Conservation (phyloP, 306 rosid genomes). For the Ceratonia siliqua region DNA sequence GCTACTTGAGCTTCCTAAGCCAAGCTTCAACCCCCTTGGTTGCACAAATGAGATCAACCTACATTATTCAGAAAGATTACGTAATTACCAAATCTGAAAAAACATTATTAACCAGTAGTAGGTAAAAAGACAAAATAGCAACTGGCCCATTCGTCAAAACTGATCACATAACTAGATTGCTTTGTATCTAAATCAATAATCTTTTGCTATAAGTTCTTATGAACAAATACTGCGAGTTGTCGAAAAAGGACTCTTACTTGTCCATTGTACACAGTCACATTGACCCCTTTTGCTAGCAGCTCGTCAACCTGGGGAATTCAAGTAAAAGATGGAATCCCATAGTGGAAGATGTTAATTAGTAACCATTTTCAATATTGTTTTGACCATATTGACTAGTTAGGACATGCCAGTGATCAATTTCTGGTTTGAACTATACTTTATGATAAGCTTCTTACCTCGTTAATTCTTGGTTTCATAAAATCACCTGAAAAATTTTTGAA, state of each 20-base stretch:
- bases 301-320: constrained; percentile 62
- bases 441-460: constrained; percentile 47
- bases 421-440: neutral
- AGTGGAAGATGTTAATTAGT: neutral
- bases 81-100: too few species aligned
- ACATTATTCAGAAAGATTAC: neutral
- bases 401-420: neutral
- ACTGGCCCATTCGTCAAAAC: too few species aligned
- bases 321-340: neutral
- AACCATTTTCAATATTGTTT: too few species aligned
- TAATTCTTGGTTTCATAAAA: constrained; percentile 72
- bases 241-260: constrained; percentile 55
- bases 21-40: constrained; percentile 63
- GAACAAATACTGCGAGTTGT: too few species aligned
- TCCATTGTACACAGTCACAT: constrained; percentile 76
- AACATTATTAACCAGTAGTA: too few species aligned
- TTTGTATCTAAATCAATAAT: neutral
- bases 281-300: constrained; percentile 74
- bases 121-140: neutral
- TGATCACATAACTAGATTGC: neutral
- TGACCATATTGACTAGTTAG: neutral
- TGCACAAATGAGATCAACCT: constrained; percentile 54
- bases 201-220: too few species aligned
- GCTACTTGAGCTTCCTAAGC: constrained; percentile 36
- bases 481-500: constrained; percentile 44